These are phyloP conservation scores for Hypoxylon rubiginosum DNA, from an alignment of 2,329 filamentous ascomycete species.

Conservation along the genomic window DNA sequence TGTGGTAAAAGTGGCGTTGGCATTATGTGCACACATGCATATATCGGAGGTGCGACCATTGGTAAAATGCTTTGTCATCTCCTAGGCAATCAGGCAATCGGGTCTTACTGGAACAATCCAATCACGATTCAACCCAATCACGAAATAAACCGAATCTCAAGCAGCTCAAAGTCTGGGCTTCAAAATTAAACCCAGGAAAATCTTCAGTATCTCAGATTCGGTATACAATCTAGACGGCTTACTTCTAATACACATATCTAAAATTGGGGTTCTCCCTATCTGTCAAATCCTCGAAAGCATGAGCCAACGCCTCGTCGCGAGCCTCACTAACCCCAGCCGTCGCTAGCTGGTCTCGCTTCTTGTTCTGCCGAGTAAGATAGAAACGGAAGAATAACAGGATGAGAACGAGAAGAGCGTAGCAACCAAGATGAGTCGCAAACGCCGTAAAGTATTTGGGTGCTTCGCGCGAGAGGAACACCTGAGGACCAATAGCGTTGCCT, in stretches of 20 bases:
- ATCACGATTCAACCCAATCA: too few species aligned
- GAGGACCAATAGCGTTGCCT: conserved; percentile 76
- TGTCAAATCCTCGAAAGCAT: conserved; percentile 55
- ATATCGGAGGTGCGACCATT: too few species aligned
- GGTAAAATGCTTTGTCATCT: too few species aligned
- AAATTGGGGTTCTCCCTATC: conserved; percentile 55
- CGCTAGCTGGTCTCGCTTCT: conserved; percentile 49
- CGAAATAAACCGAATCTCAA: too few species aligned
- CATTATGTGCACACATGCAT: too few species aligned
- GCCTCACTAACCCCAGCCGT: conserved; percentile 49
- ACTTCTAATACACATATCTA: conserved; percentile 50
- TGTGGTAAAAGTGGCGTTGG: too few species aligned
- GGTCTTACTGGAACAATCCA: too few species aligned
- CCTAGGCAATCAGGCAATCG: too few species aligned
- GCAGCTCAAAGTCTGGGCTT: background rate
- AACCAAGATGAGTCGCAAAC: conserved; percentile 77
- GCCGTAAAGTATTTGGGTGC: conserved; percentile 77
- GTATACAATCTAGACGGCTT: background rate
- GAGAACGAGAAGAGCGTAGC: conserved; percentile 72
- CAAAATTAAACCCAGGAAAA: background rate
- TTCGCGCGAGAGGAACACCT: conserved; percentile 73
- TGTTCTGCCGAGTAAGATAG: conserved; percentile 70
- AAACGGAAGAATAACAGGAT: conserved; percentile 70
- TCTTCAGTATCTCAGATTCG: background rate
- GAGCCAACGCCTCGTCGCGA: conserved; percentile 45